Evolutionary conservation across 2,329 filamentous ascomycete genomes (phyloP).

Genomic region (Fusarium kyushuense): DNA sequence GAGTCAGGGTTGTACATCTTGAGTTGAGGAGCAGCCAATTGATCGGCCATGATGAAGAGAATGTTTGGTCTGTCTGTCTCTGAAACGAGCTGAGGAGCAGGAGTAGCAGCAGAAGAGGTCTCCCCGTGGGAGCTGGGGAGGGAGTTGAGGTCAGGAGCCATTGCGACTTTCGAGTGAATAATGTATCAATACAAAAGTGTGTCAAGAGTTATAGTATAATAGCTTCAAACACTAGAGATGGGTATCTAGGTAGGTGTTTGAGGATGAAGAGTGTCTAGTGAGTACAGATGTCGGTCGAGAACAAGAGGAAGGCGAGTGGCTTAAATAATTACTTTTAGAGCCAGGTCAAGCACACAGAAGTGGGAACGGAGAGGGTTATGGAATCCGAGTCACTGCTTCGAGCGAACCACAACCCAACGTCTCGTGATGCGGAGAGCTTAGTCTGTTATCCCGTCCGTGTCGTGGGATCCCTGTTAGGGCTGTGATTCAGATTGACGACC

Average conservation of each 20-base stretch:
- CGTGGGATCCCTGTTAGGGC: slow-evolving; percentile 28
- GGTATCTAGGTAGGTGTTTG: slow-evolving; percentile 9
- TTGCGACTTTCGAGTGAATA: slow-evolving; percentile 49
- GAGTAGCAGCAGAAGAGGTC: slow-evolving; percentile 28
- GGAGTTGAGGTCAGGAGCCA: slow-evolving; percentile 82
- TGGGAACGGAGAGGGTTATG: not conserved
- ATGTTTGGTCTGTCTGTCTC: slow-evolving; percentile 57
- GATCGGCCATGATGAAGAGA: slow-evolving; percentile 94
- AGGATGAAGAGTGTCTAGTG: slow-evolving; percentile 1
- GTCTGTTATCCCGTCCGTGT: slow-evolving; percentile 1
- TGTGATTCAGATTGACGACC: slow-evolving; percentile 25
- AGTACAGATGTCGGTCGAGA: not conserved
- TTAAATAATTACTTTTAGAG: slow-evolving; percentile 20
- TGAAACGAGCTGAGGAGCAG: slow-evolving; percentile 31
- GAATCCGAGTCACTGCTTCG: slow-evolving; percentile 22
- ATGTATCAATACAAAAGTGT: not conserved
- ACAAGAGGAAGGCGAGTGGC: slow-evolving; percentile 11
- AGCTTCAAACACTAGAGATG: not conserved
- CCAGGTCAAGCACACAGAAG: not conserved
- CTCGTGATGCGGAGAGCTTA: slow-evolving; percentile 38
- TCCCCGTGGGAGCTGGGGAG: slow-evolving; percentile 66
- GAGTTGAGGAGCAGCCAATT: slow-evolving; percentile 88
- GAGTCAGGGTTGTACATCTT: slow-evolving; percentile 92
- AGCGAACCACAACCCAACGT: slow-evolving; percentile 21
- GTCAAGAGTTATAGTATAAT: not conserved